Evolutionary conservation across 148 eudicot species (phyloP), one percentile per base, ranked within the genome.

Genomic region (Vaccinium darrowii): DNA sequence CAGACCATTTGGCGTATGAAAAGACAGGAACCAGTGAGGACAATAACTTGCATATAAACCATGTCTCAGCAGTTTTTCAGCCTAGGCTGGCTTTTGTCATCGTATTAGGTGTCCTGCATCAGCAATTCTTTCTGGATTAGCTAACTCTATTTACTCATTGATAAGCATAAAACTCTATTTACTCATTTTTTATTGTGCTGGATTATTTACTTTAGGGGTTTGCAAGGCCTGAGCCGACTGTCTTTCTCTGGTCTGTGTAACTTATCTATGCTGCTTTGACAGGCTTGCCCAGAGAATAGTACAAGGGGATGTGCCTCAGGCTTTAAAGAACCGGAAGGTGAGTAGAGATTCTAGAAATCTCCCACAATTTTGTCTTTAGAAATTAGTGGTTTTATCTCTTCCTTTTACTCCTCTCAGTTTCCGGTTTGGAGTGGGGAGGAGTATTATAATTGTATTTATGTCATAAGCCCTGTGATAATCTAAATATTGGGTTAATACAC

Each of bases 211-310:
- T 69, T 69, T 27, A 69, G 13, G 11, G 39, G 71, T 7, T 7
- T n/a, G 23, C 71, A 65, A 27, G 74, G 43, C 43, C 39, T 13
- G 8, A 12, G 74, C 39, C 25, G 74, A 69, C 27, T 27, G 18
- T 69, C 74, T 69, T 69, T 12, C 74, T 69, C 74, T 69, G 43
- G 27, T 69, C 19, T 30, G 16, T 13, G 5, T 69, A 12, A 12
- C 13, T 69, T 67, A 25, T 23, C 18, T 12, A 30, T 25, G 74
- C 39, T 69, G 4, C 39, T 69, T 69, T 14, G 39, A 12, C 74
- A 69, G 74, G 74, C 74, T 69, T 27, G 74, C 74, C 74, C 74
- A 69, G 43, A 69, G 74, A 69, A 69, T 69, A 27, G 74, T 69
- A 25, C 18, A 69, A 27, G 74, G 74, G 74, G 74, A 69, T 27